These are phyloP conservation scores for Boletus insuetus DNA, from an alignment of 768 basidiomycete genomes.

Conservation along the genomic window DNA sequence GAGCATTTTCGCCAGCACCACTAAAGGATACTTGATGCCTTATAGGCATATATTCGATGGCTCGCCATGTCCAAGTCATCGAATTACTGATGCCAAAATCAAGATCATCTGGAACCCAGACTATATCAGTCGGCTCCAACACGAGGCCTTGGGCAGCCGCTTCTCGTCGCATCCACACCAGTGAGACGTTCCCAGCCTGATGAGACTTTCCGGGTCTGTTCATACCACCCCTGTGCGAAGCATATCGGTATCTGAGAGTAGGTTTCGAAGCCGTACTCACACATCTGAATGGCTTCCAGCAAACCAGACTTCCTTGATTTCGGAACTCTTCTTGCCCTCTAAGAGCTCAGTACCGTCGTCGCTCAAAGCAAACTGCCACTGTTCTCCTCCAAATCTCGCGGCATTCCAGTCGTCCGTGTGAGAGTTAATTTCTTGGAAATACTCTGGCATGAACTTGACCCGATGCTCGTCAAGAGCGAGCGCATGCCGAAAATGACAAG, in stretches of 20 bases:
- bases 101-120: constrained; percentile 27
- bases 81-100: constrained; percentile 21
- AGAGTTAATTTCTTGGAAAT: constrained; percentile 28
- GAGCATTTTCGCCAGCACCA: constrained; percentile 12
- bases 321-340: too few relatives aligned
- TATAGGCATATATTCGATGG: constrained; percentile 21
- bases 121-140: constrained; percentile 26
- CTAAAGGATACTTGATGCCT: constrained; percentile 22
- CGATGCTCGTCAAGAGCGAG: constrained; percentile 15
- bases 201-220: constrained; percentile 18
- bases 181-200: constrained; percentile 23
- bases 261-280: constrained; percentile 11
- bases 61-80: constrained; percentile 14
- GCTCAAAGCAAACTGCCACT: neutral
- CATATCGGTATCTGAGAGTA: neutral
- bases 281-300: constrained; percentile 42
- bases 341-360: neutral
- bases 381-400: neutral
- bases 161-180: constrained; percentile 36
- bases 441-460: constrained; percentile 49
- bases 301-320: constrained; percentile 67
- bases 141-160: constrained; percentile 25
- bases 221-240: constrained; percentile 17
- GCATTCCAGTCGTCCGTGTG: constrained; percentile 7
- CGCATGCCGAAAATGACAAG: constrained; percentile 15